Evolutionary conservation across 139 green algal species (phyloP).

Genomic region (Desmodesmus armatus): DNA sequence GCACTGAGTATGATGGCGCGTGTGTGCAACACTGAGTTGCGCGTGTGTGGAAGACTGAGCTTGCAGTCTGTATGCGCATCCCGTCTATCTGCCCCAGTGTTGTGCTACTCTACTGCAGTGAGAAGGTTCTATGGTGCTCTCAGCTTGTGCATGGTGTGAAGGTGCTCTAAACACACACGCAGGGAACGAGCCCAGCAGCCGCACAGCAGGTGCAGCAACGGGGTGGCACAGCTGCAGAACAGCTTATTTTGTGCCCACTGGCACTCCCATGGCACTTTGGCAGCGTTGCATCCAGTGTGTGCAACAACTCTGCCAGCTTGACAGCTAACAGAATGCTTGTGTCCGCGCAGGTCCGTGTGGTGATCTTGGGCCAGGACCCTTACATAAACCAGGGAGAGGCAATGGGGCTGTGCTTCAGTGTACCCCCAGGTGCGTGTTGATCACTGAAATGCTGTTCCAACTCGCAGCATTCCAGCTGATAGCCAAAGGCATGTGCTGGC

Average conservation of each 20-base stretch:
- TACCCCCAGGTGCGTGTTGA: constrained; percentile 70
- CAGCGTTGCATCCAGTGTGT: neutral
- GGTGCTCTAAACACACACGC: too few species aligned
- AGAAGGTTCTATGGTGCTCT: too few species aligned
- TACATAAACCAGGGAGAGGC: constrained; percentile 94
- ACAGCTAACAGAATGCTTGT: neutral
- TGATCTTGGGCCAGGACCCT: constrained; percentile 94
- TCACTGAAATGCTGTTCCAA: too few species aligned
- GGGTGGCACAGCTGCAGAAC: too few species aligned
- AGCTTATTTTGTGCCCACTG: neutral
- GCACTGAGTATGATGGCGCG: neutral
- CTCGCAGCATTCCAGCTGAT: too few species aligned
- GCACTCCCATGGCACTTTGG: neutral
- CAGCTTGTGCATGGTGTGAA: too few species aligned
- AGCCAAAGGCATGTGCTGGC: too few species aligned
- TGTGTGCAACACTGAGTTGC: neutral
- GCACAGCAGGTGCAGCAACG: too few species aligned
- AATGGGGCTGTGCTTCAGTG: constrained; percentile 96
- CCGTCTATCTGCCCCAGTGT: too few species aligned
- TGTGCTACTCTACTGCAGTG: too few species aligned
- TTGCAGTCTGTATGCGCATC: neutral
- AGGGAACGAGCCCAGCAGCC: too few species aligned
- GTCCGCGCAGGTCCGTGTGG: constrained; percentile 68
- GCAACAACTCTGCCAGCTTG: neutral
- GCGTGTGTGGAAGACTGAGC: neutral